Evolutionary conservation across 495 filamentous ascomycete genomes (phyloP).

Genomic region (Eremomyces bilateralis): DNA sequence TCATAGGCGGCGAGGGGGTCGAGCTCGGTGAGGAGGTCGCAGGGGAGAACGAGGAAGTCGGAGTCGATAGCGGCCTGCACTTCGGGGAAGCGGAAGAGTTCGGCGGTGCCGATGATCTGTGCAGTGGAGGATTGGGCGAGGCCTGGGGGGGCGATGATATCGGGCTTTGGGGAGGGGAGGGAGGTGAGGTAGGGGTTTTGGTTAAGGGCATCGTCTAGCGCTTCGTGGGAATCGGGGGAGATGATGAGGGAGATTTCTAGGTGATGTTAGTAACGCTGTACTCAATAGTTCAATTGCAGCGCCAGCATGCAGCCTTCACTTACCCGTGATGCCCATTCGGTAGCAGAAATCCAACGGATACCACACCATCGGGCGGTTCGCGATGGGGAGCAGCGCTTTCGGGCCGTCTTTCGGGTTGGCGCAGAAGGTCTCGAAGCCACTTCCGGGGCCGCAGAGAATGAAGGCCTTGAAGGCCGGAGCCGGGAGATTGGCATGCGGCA

Average conservation of each 20-base stretch:
- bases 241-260: constrained; percentile 69
- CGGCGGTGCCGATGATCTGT: constrained; percentile 79
- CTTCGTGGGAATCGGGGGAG: constrained; percentile 46
- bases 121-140: constrained; percentile 53
- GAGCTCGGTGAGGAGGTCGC: constrained; percentile 82
- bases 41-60: constrained; percentile 81
- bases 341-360: constrained; percentile 86
- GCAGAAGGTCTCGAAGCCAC: constrained; percentile 79
- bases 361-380: constrained; percentile 91
- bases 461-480: constrained; percentile 74
- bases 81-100: constrained; percentile 46
- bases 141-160: constrained; percentile 49
- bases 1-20: constrained; percentile 61
- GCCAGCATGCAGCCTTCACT: constrained; percentile 7
- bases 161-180: constrained; percentile 49
- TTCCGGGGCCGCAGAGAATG: constrained; percentile 80
- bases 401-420: constrained; percentile 72
- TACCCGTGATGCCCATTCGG: constrained; percentile 62
- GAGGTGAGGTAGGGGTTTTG: constrained; percentile 75
- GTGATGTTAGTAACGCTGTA: neutral
- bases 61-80: constrained; percentile 35
- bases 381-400: constrained; percentile 78
- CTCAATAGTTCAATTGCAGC: neutral
- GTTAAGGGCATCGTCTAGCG: constrained; percentile 55
- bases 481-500: constrained; percentile 54